Conservation (phyloP, 2,329 filamentous ascomycete species). For the Calonectria leucothoes region DNA sequence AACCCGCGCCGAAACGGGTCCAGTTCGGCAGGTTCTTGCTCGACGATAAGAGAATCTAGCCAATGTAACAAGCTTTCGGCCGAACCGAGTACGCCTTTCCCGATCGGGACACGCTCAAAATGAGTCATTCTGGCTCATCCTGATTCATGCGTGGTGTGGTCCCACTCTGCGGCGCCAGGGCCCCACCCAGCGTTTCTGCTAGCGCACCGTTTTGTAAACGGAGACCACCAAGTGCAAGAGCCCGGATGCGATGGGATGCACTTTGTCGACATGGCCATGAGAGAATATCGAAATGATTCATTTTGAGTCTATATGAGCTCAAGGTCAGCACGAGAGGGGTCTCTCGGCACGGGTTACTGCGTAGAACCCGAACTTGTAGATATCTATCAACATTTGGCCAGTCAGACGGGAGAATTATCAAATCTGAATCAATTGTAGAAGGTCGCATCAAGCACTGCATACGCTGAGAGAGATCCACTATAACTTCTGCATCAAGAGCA, state of each 20-base stretch:
- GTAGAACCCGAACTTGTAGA: not conserved
- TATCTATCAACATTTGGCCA: not conserved
- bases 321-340: not conserved
- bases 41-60: not conserved
- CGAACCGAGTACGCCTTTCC: constrained; percentile 12
- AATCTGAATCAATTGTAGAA: not conserved
- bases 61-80: not conserved
- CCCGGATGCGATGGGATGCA: not conserved
- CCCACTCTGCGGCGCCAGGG: not conserved
- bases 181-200: constrained; percentile 1
- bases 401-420: not conserved
- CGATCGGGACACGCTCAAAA: constrained; percentile 33
- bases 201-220: constrained; percentile 7
- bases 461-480: not conserved
- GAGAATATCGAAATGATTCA: constrained; percentile 41
- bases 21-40: not conserved
- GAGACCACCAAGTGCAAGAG: not conserved
- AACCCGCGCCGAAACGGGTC: not conserved
- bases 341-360: not conserved
- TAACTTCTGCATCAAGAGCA: not conserved
- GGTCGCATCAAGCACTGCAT: not conserved
- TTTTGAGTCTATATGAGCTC: constrained; percentile 29
- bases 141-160: constrained; percentile 23
- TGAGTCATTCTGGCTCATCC: constrained; percentile 50
- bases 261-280: constrained; percentile 8